phyloP scores from a whole-genome alignment of 306 rosid species.

The Prunus padus region DNA sequence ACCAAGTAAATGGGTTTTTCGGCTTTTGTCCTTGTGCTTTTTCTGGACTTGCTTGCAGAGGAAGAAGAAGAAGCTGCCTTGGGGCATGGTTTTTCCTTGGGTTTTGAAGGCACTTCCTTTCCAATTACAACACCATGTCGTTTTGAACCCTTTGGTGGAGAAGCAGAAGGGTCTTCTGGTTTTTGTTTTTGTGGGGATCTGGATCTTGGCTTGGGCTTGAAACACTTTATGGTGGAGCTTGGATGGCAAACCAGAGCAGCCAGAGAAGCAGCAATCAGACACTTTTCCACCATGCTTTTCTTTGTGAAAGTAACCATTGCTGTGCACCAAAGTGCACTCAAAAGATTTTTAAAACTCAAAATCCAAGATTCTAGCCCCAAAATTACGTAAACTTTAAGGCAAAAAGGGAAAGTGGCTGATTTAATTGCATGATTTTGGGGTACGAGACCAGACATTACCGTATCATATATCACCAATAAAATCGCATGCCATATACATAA shows the following conservation, averaged over 20 bases:
- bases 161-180: background rate
- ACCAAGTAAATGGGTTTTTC: background rate
- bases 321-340: background rate
- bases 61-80: conserved; percentile 1
- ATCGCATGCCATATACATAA: no score
- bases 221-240: conserved; percentile 26
- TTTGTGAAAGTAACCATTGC: background rate
- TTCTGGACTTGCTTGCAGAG: background rate
- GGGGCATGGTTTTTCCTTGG: background rate
- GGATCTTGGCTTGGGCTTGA: conserved; percentile 14
- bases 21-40: background rate
- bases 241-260: conserved; percentile 29
- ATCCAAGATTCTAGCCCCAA: background rate
- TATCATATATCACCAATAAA: no score
- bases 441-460: no score
- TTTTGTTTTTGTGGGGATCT: no score
- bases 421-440: background rate
- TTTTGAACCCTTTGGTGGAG: conserved; percentile 2
- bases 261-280: conserved; percentile 27
- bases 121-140: background rate
- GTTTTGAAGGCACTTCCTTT: conserved; percentile 8
- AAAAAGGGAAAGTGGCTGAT: background rate
- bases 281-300: conserved; percentile 24
- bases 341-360: background rate
- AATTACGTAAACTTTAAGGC: conserved; percentile 9